phyloP scores from a whole-genome alignment of 208 protist genomes.

The Phytomonas sp. region DNA sequence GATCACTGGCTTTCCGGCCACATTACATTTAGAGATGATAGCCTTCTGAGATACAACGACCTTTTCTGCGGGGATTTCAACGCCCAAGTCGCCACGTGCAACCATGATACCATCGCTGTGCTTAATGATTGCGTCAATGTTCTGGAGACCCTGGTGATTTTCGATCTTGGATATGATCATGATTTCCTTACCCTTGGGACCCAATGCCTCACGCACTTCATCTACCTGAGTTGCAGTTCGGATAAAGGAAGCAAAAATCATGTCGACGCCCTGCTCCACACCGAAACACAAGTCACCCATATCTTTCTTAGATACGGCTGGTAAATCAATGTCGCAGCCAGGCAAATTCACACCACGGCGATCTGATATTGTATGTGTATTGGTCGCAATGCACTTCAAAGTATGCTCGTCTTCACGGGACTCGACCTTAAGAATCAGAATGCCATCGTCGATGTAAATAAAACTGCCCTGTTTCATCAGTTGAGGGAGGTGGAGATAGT shows the following conservation, averaged over 20 bases:
- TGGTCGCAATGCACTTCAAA: conserved; percentile 76
- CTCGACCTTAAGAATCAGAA: conserved; percentile 87
- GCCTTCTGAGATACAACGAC: conserved; percentile 98
- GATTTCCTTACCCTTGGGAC: conserved; percentile 83
- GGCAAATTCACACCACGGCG: conserved; percentile 87
- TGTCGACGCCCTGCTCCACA: conserved; percentile 95
- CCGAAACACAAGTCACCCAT: conserved; percentile 89
- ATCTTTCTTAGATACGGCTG: conserved; percentile 91
- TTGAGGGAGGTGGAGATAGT: conserved; percentile 85
- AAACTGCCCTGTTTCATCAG: conserved; percentile 71
- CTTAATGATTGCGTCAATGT: conserved; percentile 97
- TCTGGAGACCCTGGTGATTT: conserved; percentile 96
- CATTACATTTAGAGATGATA: conserved; percentile 98
- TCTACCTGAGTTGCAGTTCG: conserved; percentile 90
- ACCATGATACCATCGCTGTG: conserved; percentile 98
- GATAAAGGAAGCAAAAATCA: conserved; percentile 98
- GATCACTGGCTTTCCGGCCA: conserved; percentile 97
- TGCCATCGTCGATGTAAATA: conserved; percentile 96
- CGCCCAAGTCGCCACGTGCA: conserved; percentile 97
- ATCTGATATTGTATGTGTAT: conserved; percentile 69
- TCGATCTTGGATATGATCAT: conserved; percentile 99
- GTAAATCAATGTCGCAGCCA: conserved; percentile 79
- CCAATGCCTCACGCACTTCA: conserved; percentile 88
- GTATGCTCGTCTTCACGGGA: conserved; percentile 59
- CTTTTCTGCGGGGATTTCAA: conserved; percentile 97